phyloP scores from a whole-genome alignment of 768 basidiomycete genomes.

The Tulasnella sp. region DNA sequence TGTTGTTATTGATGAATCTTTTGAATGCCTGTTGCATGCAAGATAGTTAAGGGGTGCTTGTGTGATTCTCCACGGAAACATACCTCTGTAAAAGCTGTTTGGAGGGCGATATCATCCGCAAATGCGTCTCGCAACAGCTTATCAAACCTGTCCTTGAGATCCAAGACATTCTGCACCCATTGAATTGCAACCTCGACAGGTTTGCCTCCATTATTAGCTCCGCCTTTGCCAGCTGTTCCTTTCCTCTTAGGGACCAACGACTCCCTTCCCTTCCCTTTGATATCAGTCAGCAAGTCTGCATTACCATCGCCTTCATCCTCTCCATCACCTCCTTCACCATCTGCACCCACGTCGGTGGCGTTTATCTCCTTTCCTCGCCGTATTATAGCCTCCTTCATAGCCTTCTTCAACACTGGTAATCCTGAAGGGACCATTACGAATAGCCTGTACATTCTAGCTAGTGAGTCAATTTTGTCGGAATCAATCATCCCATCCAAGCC shows the following conservation, averaged over 20 bases:
- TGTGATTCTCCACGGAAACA: too few species aligned
- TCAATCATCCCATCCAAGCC: conserved; percentile 85
- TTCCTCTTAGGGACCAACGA: too few species aligned
- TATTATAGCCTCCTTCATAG: conserved; percentile 58
- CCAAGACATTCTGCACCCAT: conserved; percentile 88
- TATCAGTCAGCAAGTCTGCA: conserved; percentile 27
- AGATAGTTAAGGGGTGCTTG: background rate
- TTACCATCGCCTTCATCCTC: conserved; percentile 28
- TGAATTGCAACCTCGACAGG: conserved; percentile 53
- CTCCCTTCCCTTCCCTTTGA: conserved; percentile 44
- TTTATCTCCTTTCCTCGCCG: conserved; percentile 72
- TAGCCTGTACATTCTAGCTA: conserved; percentile 66
- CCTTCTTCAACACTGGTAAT: conserved; percentile 44
- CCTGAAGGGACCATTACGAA: conserved; percentile 58
- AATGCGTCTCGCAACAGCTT: conserved; percentile 58
- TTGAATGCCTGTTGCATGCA: conserved; percentile 63
- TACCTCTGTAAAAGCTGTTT: conserved; percentile 77
- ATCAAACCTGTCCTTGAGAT: conserved; percentile 88
- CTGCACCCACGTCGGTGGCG: conserved; percentile 33
- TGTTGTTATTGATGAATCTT: conserved; percentile 78
- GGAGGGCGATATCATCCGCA: conserved; percentile 56
- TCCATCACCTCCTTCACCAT: conserved; percentile 18
- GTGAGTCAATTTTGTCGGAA: conserved; percentile 56
- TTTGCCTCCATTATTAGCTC: conserved; percentile 30
- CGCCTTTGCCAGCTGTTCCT: conserved; percentile 22